Conservation (phyloP, 2,329 filamentous ascomycete species). For the Calonectria naviculata region DNA sequence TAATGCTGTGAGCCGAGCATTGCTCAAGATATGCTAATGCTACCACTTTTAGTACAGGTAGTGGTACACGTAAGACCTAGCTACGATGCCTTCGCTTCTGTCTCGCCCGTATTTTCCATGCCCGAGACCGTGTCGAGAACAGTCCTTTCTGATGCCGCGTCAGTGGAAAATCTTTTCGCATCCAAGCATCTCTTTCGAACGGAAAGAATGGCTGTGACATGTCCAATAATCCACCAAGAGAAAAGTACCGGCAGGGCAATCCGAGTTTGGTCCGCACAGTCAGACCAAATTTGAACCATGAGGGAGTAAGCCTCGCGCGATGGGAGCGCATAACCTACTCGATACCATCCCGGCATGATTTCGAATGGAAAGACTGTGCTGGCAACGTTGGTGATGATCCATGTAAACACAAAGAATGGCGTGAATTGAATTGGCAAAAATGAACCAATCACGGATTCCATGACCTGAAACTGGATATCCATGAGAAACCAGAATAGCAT, state of each 20-base stretch:
- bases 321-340: constrained; percentile 2
- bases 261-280: neutral
- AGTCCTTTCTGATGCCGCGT: neutral
- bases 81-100: neutral
- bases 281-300: constrained; percentile 11
- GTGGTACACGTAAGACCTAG: accelerated
- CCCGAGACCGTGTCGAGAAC: neutral
- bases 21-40: too few species aligned
- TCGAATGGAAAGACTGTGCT: constrained; percentile 14
- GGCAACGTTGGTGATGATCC: constrained; percentile 21
- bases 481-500: constrained; percentile 7
- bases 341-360: constrained; percentile 9
- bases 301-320: neutral
- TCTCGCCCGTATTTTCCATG: neutral
- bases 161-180: neutral
- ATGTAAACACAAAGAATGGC: constrained; percentile 19
- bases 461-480: neutral
- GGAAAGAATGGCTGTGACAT: neutral
- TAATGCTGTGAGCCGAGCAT: too few species aligned
- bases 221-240: constrained; percentile 11
- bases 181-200: neutral
- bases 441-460: neutral
- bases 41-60: neutral
- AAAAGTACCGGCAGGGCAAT: constrained; percentile 1
- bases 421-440: constrained; percentile 7